A percentile compares a stretch with the other conserved stretches of the same genome.
phyloP scores from a whole-genome alignment of 2,329 filamentous ascomycete species.

The Stemphylium beticola region DNA sequence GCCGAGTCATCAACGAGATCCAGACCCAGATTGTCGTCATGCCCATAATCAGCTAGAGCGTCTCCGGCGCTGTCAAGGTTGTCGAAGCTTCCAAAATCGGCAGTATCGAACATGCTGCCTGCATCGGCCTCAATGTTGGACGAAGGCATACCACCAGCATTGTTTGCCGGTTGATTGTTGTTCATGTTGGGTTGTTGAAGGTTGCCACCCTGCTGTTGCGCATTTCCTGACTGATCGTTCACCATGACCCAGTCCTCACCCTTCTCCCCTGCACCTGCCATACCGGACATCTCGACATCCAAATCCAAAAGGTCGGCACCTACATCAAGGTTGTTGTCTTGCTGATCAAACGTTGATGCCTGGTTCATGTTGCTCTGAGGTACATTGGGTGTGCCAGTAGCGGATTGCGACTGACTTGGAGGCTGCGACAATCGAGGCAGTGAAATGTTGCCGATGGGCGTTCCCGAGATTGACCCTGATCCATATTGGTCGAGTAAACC shows the following conservation, averaged over 20 bases:
- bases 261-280: constrained; percentile 49
- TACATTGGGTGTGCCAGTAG: constrained; percentile 61
- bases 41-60: constrained; percentile 47
- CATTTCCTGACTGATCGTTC: constrained; percentile 29
- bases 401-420: constrained; percentile 64
- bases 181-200: constrained; percentile 24
- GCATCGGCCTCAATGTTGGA: constrained; percentile 39
- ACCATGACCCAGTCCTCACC: constrained; percentile 48
- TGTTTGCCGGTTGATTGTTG: constrained; percentile 25
- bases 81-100: constrained; percentile 47
- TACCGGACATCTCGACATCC: constrained; percentile 65
- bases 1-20: constrained; percentile 49
- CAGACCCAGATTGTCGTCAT: constrained; percentile 47
- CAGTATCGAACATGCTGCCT: constrained; percentile 46
- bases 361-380: constrained; percentile 28
- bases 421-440: constrained; percentile 62
- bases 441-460: constrained; percentile 65
- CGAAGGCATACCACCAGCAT: constrained; percentile 22
- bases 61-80: constrained; percentile 50
- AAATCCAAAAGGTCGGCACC: constrained; percentile 49
- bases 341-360: constrained; percentile 33
- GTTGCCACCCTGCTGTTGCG: constrained; percentile 26
- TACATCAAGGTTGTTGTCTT: constrained; percentile 32
- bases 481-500: constrained; percentile 74
- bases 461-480: constrained; percentile 65